Evolutionary conservation across 192 early-diverging fungal species (phyloP).

Genomic region (Backusella mclennaniae): DNA sequence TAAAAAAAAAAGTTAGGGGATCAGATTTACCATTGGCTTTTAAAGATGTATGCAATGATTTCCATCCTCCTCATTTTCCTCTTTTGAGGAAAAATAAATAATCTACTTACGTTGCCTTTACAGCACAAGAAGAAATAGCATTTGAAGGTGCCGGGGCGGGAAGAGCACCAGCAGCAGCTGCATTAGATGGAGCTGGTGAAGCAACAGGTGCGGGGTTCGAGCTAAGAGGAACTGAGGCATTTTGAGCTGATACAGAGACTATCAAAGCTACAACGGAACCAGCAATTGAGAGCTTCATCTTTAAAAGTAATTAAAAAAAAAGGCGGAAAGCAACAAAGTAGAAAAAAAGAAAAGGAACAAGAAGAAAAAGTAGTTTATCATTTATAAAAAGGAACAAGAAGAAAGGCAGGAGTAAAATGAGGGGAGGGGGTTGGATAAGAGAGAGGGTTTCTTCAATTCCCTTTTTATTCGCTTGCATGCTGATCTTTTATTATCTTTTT

Average conservation of each 20-base stretch:
- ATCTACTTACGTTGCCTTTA: conserved; percentile 6
- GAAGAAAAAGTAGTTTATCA: conserved; percentile 5
- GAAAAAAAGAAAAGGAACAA: not conserved
- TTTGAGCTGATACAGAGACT: conserved; percentile 1
- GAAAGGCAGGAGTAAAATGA: not conserved
- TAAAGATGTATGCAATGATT: not conserved
- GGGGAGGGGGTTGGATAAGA: not conserved
- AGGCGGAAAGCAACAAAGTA: not conserved
- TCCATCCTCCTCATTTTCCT: not conserved
- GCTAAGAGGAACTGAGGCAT: not conserved
- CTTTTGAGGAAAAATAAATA: not conserved
- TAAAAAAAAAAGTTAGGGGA: not conserved
- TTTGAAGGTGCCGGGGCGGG: not conserved
- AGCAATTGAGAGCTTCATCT: conserved; percentile 7
- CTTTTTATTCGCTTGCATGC: not conserved
- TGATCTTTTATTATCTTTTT: conserved; percentile 6
- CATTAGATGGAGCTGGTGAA: not conserved
- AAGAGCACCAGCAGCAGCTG: not conserved
- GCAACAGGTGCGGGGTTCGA: not conserved
- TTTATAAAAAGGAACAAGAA: not conserved
- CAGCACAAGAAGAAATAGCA: not conserved
- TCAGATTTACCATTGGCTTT: not conserved
- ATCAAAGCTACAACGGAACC: conserved; percentile 7
- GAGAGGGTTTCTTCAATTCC: not conserved
- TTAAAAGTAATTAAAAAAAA: not conserved